phyloP scores from a whole-genome alignment of 192 early-diverging fungal species.

The Coemansia sp. region DNA sequence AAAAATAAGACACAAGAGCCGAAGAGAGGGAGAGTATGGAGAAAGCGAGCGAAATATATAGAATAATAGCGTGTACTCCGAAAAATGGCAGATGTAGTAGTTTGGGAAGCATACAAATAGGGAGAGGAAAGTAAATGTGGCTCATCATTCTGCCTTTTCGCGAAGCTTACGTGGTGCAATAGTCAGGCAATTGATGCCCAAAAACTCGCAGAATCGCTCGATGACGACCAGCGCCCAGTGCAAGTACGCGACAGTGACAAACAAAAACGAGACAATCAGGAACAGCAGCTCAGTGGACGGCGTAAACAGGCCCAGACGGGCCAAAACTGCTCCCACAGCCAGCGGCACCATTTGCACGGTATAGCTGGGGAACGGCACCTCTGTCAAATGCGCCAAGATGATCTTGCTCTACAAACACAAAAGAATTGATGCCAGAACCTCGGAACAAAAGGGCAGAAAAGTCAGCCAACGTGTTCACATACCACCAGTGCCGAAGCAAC shows the following conservation, averaged over 20 bases:
- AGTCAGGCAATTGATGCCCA: constrained; percentile 85
- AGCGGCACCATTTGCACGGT: constrained; percentile 79
- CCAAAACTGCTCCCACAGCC: constrained; percentile 69
- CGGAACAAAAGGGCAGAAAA: not conserved
- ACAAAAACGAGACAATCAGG: constrained; percentile 70
- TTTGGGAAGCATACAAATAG: not conserved
- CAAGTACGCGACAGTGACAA: constrained; percentile 75
- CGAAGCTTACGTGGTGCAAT: constrained; percentile 65
- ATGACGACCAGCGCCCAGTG: constrained; percentile 89
- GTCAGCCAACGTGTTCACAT: not conserved
- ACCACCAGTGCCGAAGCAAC: not conserved
- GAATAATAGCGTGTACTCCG: constrained; percentile 5
- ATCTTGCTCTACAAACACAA: constrained; percentile 69
- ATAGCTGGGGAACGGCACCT: constrained; percentile 81
- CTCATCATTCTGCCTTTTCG: constrained; percentile 42
- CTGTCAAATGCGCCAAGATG: constrained; percentile 87
- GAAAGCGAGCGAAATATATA: not conserved
- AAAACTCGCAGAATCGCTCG: constrained; percentile 81
- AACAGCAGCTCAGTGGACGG: constrained; percentile 69
- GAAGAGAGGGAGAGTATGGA: not conserved
- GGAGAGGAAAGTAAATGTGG: not conserved
- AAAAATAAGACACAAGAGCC: not conserved
- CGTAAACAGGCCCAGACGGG: constrained; percentile 71
- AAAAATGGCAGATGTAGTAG: not conserved
- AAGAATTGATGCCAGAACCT: not conserved